These are phyloP conservation scores for Magnaporthales sp. DNA, from an alignment of 2,329 filamentous ascomycete genomes.

Conservation along the genomic window DNA sequence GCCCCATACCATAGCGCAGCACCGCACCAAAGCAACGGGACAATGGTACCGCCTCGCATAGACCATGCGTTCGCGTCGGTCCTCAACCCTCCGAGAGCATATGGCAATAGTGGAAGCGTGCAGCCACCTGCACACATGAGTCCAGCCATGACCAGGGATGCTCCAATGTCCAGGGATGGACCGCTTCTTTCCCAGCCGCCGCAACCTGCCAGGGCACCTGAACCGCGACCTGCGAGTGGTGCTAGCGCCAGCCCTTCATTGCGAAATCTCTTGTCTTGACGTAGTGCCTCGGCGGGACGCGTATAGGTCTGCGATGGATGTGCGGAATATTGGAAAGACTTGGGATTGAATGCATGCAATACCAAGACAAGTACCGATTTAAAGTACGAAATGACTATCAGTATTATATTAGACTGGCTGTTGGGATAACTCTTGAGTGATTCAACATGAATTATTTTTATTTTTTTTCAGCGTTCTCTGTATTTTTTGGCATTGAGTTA, in stretches of 20 bases:
- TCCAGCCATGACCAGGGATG: constrained; percentile 20
- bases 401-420: background rate
- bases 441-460: background rate
- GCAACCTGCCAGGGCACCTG: constrained; percentile 20
- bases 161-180: constrained; percentile 15
- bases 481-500: background rate
- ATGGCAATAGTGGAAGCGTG: constrained; percentile 33
- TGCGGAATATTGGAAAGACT: background rate
- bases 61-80: constrained; percentile 32
- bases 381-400: background rate
- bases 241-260: constrained; percentile 71
- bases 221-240: constrained; percentile 45
- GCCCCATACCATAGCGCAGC: constrained; percentile 23
- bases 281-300: background rate
- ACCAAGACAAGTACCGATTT: background rate
- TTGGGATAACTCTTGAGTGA: background rate
- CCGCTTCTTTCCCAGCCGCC: constrained; percentile 17
- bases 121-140: constrained; percentile 33
- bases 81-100: constrained; percentile 22
- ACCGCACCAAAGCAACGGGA: constrained; percentile 25
- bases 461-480: background rate
- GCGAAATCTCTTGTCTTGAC: constrained; percentile 61
- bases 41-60: constrained; percentile 10
- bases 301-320: background rate
- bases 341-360: background rate